Conservation (phyloP, 2,329 filamentous ascomycete genomes). For the Fusarium sp. region DNA sequence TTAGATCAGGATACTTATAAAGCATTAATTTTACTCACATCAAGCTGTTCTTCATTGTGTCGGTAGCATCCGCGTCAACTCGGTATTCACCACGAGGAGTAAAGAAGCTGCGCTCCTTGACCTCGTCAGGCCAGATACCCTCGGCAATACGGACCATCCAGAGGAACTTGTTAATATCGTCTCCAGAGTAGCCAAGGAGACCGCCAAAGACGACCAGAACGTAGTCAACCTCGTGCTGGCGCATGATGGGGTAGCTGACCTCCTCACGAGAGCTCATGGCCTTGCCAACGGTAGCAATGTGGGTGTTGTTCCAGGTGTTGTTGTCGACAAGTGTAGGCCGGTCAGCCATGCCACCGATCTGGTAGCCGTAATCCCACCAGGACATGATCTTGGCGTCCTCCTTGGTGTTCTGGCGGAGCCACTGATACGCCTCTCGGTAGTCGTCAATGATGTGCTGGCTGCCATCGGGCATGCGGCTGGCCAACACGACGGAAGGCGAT, state of each 20-base stretch:
- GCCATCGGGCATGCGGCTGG: constrained; percentile 90
- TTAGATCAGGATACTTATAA: constrained; percentile 17
- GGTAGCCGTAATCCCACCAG: constrained; percentile 99
- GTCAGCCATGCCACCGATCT: constrained; percentile 99
- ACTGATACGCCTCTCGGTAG: constrained; percentile 99
- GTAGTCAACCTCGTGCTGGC: constrained; percentile 98
- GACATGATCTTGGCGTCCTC: constrained; percentile 98
- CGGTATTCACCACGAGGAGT: constrained; percentile 93
- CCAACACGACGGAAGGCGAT: constrained; percentile 95
- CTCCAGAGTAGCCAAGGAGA: constrained; percentile 94
- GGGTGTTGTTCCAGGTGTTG: constrained; percentile 99
- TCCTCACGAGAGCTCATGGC: constrained; percentile 98
- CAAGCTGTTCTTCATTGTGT: constrained; percentile 98
- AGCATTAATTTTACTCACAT: constrained; percentile 73
- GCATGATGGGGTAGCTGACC: constrained; percentile 98
- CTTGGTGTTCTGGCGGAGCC: constrained; percentile 96
- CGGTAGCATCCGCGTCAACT: constrained; percentile 91
- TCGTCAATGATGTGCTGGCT: constrained; percentile 99
- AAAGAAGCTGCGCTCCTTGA: constrained; percentile 97
- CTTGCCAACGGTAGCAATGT: constrained; percentile 98
- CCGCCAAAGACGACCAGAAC: constrained; percentile 98
- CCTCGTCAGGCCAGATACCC: constrained; percentile 99
- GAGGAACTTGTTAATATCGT: constrained; percentile 99
- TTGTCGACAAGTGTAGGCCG: constrained; percentile 97
- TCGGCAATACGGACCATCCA: constrained; percentile 99